Evolutionary conservation across 1,284 basidiomycete genomes (phyloP).

Genomic region (Rhodotorula sp.): DNA sequence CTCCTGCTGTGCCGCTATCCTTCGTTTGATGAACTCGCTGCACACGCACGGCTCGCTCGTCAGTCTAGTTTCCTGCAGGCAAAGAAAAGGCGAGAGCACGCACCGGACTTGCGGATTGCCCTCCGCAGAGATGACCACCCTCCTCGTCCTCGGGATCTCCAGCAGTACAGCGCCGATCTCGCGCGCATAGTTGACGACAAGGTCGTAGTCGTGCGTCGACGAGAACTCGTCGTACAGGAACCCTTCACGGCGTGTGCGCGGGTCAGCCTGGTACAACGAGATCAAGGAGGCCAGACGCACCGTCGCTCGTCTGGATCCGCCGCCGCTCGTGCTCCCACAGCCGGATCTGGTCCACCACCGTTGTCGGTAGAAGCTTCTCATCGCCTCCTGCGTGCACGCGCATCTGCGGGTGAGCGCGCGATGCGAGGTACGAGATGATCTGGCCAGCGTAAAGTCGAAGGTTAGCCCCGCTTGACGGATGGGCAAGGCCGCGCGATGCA

Average conservation of each 20-base stretch:
- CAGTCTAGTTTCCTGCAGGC: not conserved
- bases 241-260: slow-evolving; percentile 56
- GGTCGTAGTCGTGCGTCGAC: slow-evolving; percentile 80
- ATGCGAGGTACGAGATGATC: slow-evolving; percentile 93
- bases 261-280: too few species aligned
- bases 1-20: slow-evolving; percentile 27
- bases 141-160: slow-evolving; percentile 69
- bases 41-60: too few species aligned
- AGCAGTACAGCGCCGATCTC: slow-evolving; percentile 76
- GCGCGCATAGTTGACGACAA: slow-evolving; percentile 81
- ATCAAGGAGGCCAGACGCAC: not conserved
- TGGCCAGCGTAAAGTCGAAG: slow-evolving; percentile 48
- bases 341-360: slow-evolving; percentile 96
- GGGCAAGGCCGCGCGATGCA: slow-evolving; percentile 50
- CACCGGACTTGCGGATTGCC: slow-evolving; percentile 69
- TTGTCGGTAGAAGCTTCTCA: slow-evolving; percentile 72
- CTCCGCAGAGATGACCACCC: slow-evolving; percentile 79
- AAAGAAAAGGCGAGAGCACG: not conserved
- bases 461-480: not conserved
- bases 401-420: slow-evolving; percentile 98
- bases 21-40: slow-evolving; percentile 39
- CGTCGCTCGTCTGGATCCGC: slow-evolving; percentile 66
- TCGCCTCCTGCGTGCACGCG: slow-evolving; percentile 65
- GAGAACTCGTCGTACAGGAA: slow-evolving; percentile 85
- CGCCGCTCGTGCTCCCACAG: slow-evolving; percentile 98